These are phyloP conservation scores for Rhodotorula diobovata DNA, from an alignment of 768 basidiomycete species.

Conservation along the genomic window DNA sequence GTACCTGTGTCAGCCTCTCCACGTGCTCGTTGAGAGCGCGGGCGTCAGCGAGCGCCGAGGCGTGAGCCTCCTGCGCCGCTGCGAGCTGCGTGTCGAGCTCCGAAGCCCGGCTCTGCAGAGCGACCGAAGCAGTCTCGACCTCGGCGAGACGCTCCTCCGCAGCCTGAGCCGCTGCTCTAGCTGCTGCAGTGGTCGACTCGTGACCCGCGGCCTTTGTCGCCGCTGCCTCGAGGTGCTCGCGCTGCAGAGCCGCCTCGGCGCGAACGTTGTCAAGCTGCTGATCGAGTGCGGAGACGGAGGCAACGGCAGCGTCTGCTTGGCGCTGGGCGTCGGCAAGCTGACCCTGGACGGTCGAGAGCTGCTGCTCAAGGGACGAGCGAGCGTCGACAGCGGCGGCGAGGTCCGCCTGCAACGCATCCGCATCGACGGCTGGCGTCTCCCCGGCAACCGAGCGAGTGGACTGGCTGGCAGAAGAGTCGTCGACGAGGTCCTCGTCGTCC, in stretches of 20 bases:
- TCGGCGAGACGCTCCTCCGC: not conserved
- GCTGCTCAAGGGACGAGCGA: not conserved
- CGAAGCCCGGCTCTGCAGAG: not conserved
- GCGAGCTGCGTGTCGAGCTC: not conserved
- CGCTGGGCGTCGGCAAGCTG: not conserved
- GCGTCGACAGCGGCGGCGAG: not conserved
- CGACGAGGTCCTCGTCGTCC: conserved; percentile 12
- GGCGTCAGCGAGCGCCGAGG: no score
- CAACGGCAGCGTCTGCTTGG: not conserved
- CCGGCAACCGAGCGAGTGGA: not conserved
- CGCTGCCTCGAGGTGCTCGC: no score
- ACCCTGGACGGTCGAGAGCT: not conserved
- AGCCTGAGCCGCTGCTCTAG: no score
- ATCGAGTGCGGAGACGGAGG: not conserved
- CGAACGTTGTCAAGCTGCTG: not conserved
- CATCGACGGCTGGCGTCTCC: not conserved
- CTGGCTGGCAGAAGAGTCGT: not conserved
- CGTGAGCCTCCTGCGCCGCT: not conserved
- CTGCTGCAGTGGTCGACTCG: not conserved
- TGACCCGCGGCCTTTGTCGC: not conserved
- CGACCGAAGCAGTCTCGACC: not conserved
- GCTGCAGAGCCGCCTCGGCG: not conserved
- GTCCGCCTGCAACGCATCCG: conserved; percentile 4
- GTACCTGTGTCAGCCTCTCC: not conserved
- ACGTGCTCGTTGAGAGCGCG: not conserved